A percentile compares a stretch with the other conserved stretches of the same genome.
Conservation (phyloP, 139 green algal genomes). For the Chlamydomonas sp. region DNA sequence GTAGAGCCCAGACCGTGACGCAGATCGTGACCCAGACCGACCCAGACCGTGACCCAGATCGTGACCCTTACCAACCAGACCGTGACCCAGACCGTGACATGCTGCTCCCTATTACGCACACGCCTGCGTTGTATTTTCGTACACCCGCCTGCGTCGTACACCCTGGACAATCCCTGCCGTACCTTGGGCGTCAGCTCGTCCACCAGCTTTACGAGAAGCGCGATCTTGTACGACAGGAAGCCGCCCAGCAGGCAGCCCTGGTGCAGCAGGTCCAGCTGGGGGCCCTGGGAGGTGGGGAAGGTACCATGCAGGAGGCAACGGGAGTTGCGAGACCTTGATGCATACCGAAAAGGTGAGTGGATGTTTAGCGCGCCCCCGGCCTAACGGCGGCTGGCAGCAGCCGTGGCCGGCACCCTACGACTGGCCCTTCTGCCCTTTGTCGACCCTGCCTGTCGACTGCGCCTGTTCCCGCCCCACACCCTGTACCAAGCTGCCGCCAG, state of each 20-base stretch:
- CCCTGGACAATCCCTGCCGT: not conserved
- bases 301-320: too few species aligned
- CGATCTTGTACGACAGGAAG: conserved; percentile 76
- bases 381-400: not conserved
- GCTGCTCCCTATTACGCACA: not conserved
- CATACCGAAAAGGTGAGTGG: not conserved
- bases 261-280: conserved; percentile 33
- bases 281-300: too few species aligned
- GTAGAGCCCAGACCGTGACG: too few species aligned
- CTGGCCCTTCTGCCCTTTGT: too few species aligned
- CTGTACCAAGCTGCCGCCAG: too few species aligned
- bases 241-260: conserved; percentile 68
- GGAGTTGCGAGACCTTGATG: conserved; percentile 2
- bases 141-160: not conserved
- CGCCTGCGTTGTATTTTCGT: too few species aligned
- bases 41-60: too few species aligned
- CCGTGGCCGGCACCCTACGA: too few species aligned
- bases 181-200: conserved; percentile 70
- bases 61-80: too few species aligned
- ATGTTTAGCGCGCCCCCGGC: not conserved
- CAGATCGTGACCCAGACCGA: too few species aligned
- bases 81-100: not conserved
- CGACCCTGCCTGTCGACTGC: too few species aligned
- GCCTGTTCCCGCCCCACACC: too few species aligned
- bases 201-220: conserved; percentile 70